Conservation (phyloP, 352 stramenopile genomes). For the Globisporangium nunn region DNA sequence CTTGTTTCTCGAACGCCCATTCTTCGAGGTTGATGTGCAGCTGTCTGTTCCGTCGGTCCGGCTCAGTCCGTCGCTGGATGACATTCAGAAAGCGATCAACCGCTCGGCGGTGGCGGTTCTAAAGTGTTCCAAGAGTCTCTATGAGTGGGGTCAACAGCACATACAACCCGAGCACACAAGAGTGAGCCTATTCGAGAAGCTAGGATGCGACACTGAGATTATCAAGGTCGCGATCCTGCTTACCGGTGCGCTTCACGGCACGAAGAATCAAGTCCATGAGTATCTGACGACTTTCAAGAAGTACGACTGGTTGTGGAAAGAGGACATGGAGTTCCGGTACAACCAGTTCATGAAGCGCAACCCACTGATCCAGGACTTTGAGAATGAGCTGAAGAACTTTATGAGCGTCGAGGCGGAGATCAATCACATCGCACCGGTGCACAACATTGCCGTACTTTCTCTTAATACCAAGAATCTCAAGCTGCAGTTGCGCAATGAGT, state of each 20-base stretch:
- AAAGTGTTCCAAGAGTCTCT: slow-evolving; percentile 74
- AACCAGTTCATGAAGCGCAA: slow-evolving; percentile 82
- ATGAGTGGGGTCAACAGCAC: slow-evolving; percentile 74
- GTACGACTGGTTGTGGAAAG: slow-evolving; percentile 89
- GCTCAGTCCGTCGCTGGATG: slow-evolving; percentile 72
- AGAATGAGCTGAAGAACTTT: slow-evolving; percentile 73
- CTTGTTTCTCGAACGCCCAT: slow-evolving; percentile 76
- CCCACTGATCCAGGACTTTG: slow-evolving; percentile 78
- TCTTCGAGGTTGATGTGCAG: slow-evolving; percentile 86
- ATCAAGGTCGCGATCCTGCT: slow-evolving; percentile 85
- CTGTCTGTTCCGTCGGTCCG: slow-evolving; percentile 74
- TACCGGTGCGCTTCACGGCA: slow-evolving; percentile 75
- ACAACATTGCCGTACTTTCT: slow-evolving; percentile 82
- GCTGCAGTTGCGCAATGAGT: slow-evolving; percentile 78
- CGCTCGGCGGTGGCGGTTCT: slow-evolving; percentile 69
- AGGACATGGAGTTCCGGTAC: slow-evolving; percentile 84
- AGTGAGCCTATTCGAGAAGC: slow-evolving; percentile 71
- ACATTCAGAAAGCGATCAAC: slow-evolving; percentile 85
- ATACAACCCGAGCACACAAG: slow-evolving; percentile 38
- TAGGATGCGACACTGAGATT: slow-evolving; percentile 84
- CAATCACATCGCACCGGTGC: slow-evolving; percentile 63
- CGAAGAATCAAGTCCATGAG: slow-evolving; percentile 80
- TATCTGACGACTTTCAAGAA: slow-evolving; percentile 82
- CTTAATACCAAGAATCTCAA: slow-evolving; percentile 88
- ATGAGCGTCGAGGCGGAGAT: slow-evolving; percentile 79